Conservation (phyloP, 2,329 filamentous ascomycete species). For the Lanzia echinophila region DNA sequence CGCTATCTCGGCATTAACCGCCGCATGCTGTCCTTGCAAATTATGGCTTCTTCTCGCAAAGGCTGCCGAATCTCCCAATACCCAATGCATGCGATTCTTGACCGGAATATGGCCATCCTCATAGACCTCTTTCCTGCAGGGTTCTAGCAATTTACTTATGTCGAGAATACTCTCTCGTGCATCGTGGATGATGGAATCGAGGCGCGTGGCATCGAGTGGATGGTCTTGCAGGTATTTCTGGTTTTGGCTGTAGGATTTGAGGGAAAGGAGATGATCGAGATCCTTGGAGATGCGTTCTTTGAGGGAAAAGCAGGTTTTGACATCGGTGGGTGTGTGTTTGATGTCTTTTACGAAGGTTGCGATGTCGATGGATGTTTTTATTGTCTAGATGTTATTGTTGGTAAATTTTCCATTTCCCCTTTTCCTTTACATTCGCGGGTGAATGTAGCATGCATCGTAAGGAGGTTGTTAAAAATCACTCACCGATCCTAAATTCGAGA, state of each 20-base stretch:
- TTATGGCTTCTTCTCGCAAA: constrained; percentile 1
- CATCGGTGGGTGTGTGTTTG: constrained; percentile 1
- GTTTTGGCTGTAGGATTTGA: not conserved
- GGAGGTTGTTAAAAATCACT: too few species aligned
- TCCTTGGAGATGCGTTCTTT: not conserved
- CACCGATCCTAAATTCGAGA: too few species aligned
- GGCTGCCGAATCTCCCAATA: constrained; percentile 1
- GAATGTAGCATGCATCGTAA: too few species aligned
- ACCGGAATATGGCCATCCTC: not conserved
- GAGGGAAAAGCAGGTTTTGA: constrained; percentile 2
- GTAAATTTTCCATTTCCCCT: not conserved
- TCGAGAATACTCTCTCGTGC: not conserved
- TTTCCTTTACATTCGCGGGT: too few species aligned
- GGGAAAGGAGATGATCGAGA: not conserved
- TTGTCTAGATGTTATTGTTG: not conserved
- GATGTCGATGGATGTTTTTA: not conserved
- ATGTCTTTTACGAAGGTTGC: not conserved
- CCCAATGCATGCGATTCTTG: not conserved
- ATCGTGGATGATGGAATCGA: not conserved
- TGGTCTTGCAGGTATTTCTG: not conserved
- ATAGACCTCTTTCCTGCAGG: not conserved
- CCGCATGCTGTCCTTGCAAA: constrained; percentile 8
- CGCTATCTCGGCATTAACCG: constrained; percentile 1
- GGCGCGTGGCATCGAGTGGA: not conserved
- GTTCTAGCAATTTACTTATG: not conserved